These are phyloP conservation scores for Diplotaxis tenuifolia DNA, from an alignment of 345 rosid species.

Conservation along the genomic window DNA sequence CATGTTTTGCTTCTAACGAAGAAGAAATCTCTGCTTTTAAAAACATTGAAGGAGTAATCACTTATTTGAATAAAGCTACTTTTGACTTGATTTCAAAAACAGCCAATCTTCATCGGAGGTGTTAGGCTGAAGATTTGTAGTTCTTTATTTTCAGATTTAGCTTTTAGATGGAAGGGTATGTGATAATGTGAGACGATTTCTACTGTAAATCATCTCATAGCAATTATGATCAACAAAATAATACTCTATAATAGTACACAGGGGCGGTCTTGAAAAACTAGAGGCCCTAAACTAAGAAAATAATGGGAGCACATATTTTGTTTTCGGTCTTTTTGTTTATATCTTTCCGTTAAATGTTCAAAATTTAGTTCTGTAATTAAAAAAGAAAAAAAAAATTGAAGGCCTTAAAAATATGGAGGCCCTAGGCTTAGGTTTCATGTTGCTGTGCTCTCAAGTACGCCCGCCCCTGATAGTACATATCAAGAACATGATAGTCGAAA, in stretches of 20 bases:
- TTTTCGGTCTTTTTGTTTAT: no score
- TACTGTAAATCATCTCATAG: no score
- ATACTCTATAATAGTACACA: background rate
- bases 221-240: background rate
- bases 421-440: no score
- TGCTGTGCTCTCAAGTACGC: no score
- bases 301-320: no score
- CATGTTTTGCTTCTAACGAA: slow-evolving; percentile 27
- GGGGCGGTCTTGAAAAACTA: no score
- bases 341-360: no score
- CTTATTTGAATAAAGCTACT: slow-evolving; percentile 20
- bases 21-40: slow-evolving; percentile 28
- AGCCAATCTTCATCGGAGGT: slow-evolving; percentile 11
- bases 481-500: background rate
- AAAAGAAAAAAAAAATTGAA: no score
- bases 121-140: slow-evolving; percentile 1
- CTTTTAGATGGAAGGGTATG: background rate
- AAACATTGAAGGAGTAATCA: slow-evolving; percentile 13
- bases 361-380: no score
- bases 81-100: slow-evolving; percentile 27
- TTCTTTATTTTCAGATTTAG: background rate
- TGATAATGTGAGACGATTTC: no score
- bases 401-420: no score
- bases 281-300: no score
- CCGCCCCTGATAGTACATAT: background rate